phyloP scores from a whole-genome alignment of 352 stramenopile genomes.

The Globisporangium cylindrosporum region DNA sequence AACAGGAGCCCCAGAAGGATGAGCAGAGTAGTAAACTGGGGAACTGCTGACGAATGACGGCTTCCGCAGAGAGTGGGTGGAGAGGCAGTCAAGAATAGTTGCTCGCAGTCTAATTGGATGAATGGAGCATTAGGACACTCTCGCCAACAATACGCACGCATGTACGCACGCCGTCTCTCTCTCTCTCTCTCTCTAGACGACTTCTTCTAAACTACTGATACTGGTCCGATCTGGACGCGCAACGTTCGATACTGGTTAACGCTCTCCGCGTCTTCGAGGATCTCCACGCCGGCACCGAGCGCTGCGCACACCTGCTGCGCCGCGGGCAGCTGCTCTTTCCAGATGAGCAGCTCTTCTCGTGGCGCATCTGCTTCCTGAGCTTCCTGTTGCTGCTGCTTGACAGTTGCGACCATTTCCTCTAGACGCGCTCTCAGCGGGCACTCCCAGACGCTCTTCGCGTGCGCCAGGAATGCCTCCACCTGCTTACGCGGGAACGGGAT shows the following conservation, averaged over 20 bases:
- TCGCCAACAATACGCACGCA: not conserved
- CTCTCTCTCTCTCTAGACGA: not conserved
- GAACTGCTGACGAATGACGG: not conserved
- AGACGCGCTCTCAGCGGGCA: conserved; percentile 49
- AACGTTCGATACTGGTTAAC: conserved; percentile 14
- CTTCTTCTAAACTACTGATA: conserved; percentile 4
- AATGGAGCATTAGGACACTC: not conserved
- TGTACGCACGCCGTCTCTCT: too few species aligned
- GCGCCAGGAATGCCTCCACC: conserved; percentile 65
- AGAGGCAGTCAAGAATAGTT: not conserved
- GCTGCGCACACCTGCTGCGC: conserved; percentile 17
- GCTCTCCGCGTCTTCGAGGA: conserved; percentile 9
- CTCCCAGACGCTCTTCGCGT: conserved; percentile 69
- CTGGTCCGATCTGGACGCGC: conserved; percentile 1
- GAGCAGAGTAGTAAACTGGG: not conserved
- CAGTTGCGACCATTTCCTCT: conserved; percentile 28
- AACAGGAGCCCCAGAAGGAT: not conserved
- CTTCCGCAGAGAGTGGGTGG: not conserved
- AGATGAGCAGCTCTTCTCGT: conserved; percentile 47
- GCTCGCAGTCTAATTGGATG: not conserved
- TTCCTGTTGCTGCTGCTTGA: conserved; percentile 14
- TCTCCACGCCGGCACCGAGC: conserved; percentile 13
- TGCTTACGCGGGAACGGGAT: conserved; percentile 74
- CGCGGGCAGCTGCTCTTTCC: conserved; percentile 36
- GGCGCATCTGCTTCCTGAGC: not conserved